Evolutionary conservation across 2,329 filamentous ascomycete species (phyloP), one percentile per base, ranked within the genome.

Genomic region (Colletotrichum sp.): DNA sequence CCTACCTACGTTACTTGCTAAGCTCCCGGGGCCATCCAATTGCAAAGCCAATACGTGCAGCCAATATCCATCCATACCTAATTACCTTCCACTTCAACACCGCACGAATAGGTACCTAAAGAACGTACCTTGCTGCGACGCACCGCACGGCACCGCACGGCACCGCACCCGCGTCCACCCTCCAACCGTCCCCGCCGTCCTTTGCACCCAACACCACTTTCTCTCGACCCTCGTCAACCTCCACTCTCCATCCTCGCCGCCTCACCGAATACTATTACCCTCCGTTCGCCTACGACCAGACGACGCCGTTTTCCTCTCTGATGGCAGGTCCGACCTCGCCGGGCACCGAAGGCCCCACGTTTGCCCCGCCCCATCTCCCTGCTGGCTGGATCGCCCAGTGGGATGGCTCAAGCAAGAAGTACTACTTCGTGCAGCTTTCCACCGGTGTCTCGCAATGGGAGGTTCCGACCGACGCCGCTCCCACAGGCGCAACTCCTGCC

Each of bases 371-470:
- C 64, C 86, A 87, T 63, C 88, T 93, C 69, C 92, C 92, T 66
- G 85, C 90, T 15, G 92, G 92, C 80, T 94, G 92, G 92, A 93
- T 93, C 81, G 91, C 92, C 75, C 92, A 94, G 85, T 94, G 92
- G 92, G 92, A 94, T 81, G 90, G 89, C 77, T 82, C 88, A 72
- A 91, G 88, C 83, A 90, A 88, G 83, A 93, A 93, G 83, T 94
- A 93, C 83, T 94, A 94, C 84, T 94, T 91, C 82, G 93, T 95
- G 67, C 93, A 95, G 84, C 90, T 95, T 71, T 92, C 92, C 69
- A 95, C 93, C 9, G 93, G 93, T 64, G 88, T 91, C 49, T 94
- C 93, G 78, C 93, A 95, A 84, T 95, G 93, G 93, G 93, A 95
- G n/a, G 89, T 90, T 36, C 93, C 93, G 36, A 94, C 91, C 16